Base-by-base conservation (phyloP, 2,329 filamentous ascomycete genomes). In the Claviceps digitariae region DNA sequence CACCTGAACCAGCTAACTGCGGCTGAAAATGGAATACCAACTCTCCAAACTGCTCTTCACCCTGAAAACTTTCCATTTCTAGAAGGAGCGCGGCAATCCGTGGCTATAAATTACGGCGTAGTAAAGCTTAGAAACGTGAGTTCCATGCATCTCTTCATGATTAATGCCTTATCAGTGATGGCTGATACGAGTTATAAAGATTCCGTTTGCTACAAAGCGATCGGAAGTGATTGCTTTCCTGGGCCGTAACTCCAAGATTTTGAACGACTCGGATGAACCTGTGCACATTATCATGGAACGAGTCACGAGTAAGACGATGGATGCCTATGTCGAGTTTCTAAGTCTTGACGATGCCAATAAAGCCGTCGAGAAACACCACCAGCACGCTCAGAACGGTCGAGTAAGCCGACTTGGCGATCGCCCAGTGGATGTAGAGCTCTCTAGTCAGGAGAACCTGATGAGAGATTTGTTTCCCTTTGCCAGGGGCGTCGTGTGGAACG, bases 221-320 rank as follows among this genome's bases (percentile, higher is more conserved):
- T 63, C 74, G 15, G 79, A 83, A 61, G 66, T 83, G 20, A 69
- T 80, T 52, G 78, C 79, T 1, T 78, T 82, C 59, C 68, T 83
- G 20, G 80, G 80, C 2, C 74, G 76, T 50, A 81, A 77, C 58
- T 74, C 77, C 23, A 74, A 72, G 54, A 72, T 82, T 36, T 63
- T 81, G 48, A 75, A 72, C 31, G 78, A 82, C 55, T 63, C 61
- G 2, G 70, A 77, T 6, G 79, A 81, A 59, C 74, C 77, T 0
- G 69, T 83, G 8, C 80, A 83, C 55, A 81, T 83, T 57, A 79
- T 82, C 58, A 82, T 83, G 79, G 80, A 83, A 52, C 74, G 78
- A n/a, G 71, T 75, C 23, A 78, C 77, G 3, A 75, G 74, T 61
- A 83, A 82, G 72, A 83, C 80, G 0, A 74, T 79, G 64, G 79